phyloP scores from a whole-genome alignment of 106 monocot genomes.

The Posidonia australis region DNA sequence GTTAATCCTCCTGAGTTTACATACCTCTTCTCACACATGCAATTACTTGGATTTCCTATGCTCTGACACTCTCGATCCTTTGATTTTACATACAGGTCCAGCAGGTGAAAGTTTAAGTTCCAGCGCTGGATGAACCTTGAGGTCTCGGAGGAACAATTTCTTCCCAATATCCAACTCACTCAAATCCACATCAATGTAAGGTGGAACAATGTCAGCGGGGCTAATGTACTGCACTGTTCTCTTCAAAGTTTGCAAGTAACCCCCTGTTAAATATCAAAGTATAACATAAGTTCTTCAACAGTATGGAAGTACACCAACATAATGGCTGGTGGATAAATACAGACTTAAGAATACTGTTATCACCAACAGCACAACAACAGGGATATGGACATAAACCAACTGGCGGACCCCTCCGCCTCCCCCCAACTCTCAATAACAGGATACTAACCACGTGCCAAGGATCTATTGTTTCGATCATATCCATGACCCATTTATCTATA shows the following conservation, averaged over 20 bases:
- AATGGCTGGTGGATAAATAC: too few relatives aligned
- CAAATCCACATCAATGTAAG: slow-evolving; percentile 91
- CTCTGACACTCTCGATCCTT: slow-evolving; percentile 59
- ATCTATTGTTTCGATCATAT: too few relatives aligned
- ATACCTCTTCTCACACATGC: neutral
- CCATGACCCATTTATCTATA: too few relatives aligned
- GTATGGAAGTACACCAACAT: too few relatives aligned
- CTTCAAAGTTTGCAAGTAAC: slow-evolving; percentile 76
- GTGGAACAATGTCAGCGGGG: slow-evolving; percentile 90
- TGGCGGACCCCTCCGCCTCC: too few relatives aligned
- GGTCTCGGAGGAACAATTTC: slow-evolving; percentile 62
- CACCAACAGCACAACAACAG: too few relatives aligned
- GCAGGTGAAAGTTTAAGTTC: slow-evolving; percentile 41
- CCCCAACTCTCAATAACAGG: too few relatives aligned
- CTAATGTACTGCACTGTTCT: slow-evolving; percentile 80
- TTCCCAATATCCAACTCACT: slow-evolving; percentile 80
- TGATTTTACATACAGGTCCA: slow-evolving; percentile 71
- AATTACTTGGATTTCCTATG: slow-evolving; percentile 57
- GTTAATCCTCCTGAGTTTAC: neutral
- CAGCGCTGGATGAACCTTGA: slow-evolving; percentile 86
- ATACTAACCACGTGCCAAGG: too few relatives aligned
- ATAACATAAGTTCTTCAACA: too few relatives aligned
- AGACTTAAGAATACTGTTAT: too few relatives aligned
- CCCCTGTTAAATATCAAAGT: slow-evolving; percentile 32
- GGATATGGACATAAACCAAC: too few relatives aligned